Evolutionary conservation across 805 yeast genomes (phyloP), one percentile per base, ranked within the genome.

Genomic region (Yarrowia sp.): DNA sequence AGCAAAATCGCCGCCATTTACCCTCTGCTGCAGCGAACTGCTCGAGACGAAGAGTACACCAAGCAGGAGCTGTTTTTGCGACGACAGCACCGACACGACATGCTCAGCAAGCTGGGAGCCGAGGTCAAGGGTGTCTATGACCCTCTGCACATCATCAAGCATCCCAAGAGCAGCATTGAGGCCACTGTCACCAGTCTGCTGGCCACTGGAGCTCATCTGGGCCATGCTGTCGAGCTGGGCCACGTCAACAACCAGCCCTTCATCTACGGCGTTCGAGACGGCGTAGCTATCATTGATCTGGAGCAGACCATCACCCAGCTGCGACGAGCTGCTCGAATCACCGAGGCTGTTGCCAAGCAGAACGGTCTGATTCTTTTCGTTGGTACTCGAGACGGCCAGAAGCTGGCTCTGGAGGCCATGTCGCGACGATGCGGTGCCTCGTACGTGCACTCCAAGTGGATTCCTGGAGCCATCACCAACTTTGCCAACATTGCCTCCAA

Each of bases 141-240:
- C 62, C 96, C 97, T 17, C 85, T 86, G 71, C 80, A 82, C 67
- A 89, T 89, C 67, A 79, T 87, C 32, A 78, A 80, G 49, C 76
- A 79, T 24, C 96, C 97, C 17, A 78, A 82, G 36, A 70, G 79
- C 14, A 78, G 85, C 22, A 76, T 81, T 22, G 84, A 89, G 65
- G 73, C 90, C 12, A 81, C 93, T 2, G 79, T 92, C 38, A 79
- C 90, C 32, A 85, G 85, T 65, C 80, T 95, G 62, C 75, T 93
- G 75, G 93, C 97, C 3, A 90, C 98, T 0, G 98, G 97, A 62
- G 93, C 93, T 51, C 99, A 95, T 75, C 79, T 95, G 69, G 99
- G 99, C 30, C 98, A 93, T 70, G 83, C 96, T n/a, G 87, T 85
- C 36, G 80, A 88, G 3, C 79, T 87, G 67, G 67, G 76, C 36